Conservation (phyloP, 2,329 filamentous ascomycete species). For the Alternaria hordeiaustralica region DNA sequence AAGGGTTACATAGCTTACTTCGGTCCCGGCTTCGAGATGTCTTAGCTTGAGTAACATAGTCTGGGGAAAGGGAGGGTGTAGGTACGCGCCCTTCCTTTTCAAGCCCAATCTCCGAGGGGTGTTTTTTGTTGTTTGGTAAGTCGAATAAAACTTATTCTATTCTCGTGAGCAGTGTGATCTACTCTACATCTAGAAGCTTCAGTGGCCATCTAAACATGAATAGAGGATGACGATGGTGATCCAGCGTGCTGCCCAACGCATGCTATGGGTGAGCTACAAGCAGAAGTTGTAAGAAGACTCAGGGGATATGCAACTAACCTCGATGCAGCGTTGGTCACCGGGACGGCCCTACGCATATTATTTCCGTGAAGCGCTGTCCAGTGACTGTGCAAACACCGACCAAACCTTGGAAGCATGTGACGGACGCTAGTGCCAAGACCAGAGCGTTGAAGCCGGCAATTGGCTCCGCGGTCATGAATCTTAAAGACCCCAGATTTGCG, state of each 20-base stretch:
- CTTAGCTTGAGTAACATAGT: constrained; percentile 12
- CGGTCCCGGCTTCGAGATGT: constrained; percentile 2
- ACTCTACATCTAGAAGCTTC: background rate
- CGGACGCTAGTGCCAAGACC: constrained; percentile 11
- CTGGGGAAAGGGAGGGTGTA: constrained; percentile 9
- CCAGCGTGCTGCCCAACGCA: background rate
- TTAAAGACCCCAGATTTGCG: constrained; percentile 4
- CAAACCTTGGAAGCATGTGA: constrained; percentile 34
- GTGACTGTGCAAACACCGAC: constrained; percentile 22
- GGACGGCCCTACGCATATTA: constrained; percentile 34
- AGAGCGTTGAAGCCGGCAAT: constrained; percentile 5
- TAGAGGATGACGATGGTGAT: background rate
- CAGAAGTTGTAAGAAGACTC: constrained; percentile 1
- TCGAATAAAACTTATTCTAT: background rate
- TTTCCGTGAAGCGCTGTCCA: constrained; percentile 24
- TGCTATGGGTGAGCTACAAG: background rate
- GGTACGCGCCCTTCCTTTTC: background rate
- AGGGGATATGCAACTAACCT: constrained; percentile 29
- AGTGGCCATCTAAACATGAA: background rate
- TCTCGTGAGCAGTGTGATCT: background rate
- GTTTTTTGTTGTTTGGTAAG: background rate
- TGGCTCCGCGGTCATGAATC: background rate
- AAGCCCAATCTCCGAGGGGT: background rate
- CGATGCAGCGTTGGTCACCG: constrained; percentile 38
- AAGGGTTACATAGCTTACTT: constrained; percentile 14